These are phyloP conservation scores for Sistotremastrum suecicum DNA, from an alignment of 768 basidiomycete genomes.

Conservation along the genomic window DNA sequence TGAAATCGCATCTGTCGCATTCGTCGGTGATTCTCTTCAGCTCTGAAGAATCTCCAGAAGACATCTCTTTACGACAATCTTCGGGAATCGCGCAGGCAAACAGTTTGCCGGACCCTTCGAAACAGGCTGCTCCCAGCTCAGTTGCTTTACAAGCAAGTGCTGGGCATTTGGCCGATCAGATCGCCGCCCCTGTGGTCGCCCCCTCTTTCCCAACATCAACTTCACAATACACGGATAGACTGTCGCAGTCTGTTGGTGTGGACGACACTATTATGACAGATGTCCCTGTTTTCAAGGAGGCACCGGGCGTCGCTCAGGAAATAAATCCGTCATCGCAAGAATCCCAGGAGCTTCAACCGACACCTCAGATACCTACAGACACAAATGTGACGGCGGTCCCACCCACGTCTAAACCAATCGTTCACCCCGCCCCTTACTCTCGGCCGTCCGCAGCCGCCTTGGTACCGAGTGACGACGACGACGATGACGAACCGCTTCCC, in stretches of 20 bases:
- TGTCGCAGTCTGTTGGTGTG: not conserved
- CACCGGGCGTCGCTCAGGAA: not conserved
- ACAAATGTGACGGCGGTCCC: conserved; percentile 8
- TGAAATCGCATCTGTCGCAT: conserved; percentile 50
- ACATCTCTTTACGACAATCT: conserved; percentile 12
- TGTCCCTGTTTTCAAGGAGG: not conserved
- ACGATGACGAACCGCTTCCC: conserved; percentile 67
- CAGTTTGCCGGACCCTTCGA: conserved; percentile 21
- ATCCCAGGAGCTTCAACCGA: no score
- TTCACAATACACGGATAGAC: not conserved
- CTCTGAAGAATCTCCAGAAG: conserved; percentile 52
- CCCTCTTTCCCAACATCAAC: no score
- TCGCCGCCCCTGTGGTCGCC: not conserved
- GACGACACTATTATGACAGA: not conserved
- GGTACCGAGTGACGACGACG: conserved; percentile 26
- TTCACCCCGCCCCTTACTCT: not conserved
- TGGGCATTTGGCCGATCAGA: not conserved
- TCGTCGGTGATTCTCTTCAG: conserved; percentile 48
- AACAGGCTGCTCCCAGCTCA: conserved; percentile 23
- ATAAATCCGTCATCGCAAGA: no score
- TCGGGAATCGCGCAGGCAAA: no score
- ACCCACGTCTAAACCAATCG: not conserved
- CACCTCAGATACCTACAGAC: not conserved
- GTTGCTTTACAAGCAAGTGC: not conserved
- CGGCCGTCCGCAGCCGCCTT: not conserved